These are phyloP conservation scores for Pseudomicrostroma phylloplanum DNA, from an alignment of 1,284 basidiomycete species.

Conservation along the genomic window DNA sequence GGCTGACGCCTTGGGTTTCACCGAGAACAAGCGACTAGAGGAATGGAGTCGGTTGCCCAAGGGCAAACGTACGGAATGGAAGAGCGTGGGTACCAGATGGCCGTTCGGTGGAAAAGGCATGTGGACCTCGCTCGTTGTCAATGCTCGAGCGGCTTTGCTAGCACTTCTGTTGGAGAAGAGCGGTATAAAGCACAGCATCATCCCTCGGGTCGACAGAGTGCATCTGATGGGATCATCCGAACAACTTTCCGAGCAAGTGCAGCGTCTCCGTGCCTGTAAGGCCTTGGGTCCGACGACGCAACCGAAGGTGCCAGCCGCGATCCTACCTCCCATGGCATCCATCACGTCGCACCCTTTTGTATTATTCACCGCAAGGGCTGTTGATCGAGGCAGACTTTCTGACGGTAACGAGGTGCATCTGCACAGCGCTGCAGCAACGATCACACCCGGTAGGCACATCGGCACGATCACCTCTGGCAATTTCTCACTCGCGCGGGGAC, in stretches of 20 bases:
- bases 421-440: background rate
- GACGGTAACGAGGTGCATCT: slow-evolving; percentile 6
- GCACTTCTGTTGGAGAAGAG: background rate
- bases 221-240: background rate
- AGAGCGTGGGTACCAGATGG: slow-evolving; percentile 8
- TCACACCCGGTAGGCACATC: background rate
- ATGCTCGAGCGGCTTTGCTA: background rate
- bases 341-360: background rate
- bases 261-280: background rate
- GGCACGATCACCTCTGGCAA: slow-evolving; percentile 11
- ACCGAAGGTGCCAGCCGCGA: background rate
- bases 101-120: slow-evolving; percentile 17
- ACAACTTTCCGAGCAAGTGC: no score
- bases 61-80: slow-evolving; percentile 36
- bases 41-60: slow-evolving; percentile 36
- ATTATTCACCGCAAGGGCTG: slow-evolving; percentile 5
- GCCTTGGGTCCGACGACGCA: background rate
- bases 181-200: background rate
- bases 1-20: slow-evolving; percentile 18
- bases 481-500: slow-evolving; percentile 11
- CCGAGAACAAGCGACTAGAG: slow-evolving; percentile 11
- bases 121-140: slow-evolving; percentile 11
- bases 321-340: slow-evolving; percentile 7
- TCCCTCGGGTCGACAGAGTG: background rate
- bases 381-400: background rate